Evolutionary conservation across 768 basidiomycete species (phyloP), one percentile per base, ranked within the genome.

Genomic region (Pisolithus microcarpus): DNA sequence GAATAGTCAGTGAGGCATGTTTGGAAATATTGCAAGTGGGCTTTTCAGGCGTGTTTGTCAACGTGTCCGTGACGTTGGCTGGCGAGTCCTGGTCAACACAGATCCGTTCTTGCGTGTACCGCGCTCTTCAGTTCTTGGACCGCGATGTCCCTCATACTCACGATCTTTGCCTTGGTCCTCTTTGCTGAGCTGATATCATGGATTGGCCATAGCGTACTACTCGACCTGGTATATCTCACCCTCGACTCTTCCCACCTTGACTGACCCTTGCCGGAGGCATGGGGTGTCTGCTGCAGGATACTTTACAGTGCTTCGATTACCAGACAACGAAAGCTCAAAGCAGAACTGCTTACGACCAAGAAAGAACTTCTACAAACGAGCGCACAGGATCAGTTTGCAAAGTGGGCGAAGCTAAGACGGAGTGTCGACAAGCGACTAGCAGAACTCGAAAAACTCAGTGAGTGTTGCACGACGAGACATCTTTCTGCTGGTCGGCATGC

Each of bases 321-420:
- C 40, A 73, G 78, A 52, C 89, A 94, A 61, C 74, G 77, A 21
- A 68, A 75, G 53, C 82, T 97, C 58, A 92, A 95, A 69, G 71
- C 78, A 7, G 84, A 93, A 50, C 80, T 97, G 28, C 74, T 97
- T 40, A 66, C 71, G 26, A 85, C 82, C 36, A 94, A 94, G 70
- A 76, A 86, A 23, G 91, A 97, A 64, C 81, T 98, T 3, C 67
- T 86, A 55, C 82, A 83, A 64, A 98, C 93, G 31, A 92, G 89
- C 60, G 88, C 92, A 16, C 96, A 98, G 65, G 94, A 97, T 63
- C 90, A 98, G 62, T 99, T 99, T 65, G 91, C 93, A 18, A 97
- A 92, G 71, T 98, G 96, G 95, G 95, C 95, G 43, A 93, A 92
- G 71, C 71, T 98, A 63, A 73, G 88, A 59, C 71, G 96, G 57